Percentiles rank a stretch among this genome's conserved stretches.
Conservation (phyloP, 148 eudicot species). For the Suaeda aralocaspica region DNA sequence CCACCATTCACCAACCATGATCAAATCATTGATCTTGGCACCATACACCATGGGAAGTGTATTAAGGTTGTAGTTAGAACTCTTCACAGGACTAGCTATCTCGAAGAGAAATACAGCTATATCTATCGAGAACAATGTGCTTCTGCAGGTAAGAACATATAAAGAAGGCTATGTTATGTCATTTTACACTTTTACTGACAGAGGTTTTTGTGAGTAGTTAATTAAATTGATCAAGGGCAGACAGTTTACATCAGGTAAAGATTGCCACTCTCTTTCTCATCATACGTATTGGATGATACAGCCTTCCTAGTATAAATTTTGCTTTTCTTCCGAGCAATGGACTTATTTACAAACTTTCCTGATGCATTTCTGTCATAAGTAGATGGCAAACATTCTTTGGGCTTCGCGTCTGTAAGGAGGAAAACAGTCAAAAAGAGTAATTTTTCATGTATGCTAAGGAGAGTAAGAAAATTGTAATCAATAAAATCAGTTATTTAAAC, state of each 20-base stretch:
- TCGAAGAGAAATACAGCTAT: constrained; percentile 78
- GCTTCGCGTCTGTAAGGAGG: constrained; percentile 32
- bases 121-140: constrained; percentile 56
- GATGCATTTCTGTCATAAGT: constrained; percentile 25
- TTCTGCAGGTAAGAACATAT: constrained; percentile 43
- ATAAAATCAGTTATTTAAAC: too few relatives aligned
- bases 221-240: background rate
- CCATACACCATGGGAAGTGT: constrained; percentile 73
- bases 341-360: constrained; percentile 19
- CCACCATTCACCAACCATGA: constrained; percentile 88
- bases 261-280: constrained; percentile 44
- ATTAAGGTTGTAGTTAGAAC: constrained; percentile 49
- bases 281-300: constrained; percentile 12
- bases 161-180: background rate
- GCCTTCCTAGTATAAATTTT: constrained; percentile 22
- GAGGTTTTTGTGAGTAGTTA: background rate
- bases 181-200: too few relatives aligned
- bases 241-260: constrained; percentile 58
- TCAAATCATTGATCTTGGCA: constrained; percentile 79
- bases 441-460: background rate
- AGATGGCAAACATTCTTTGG: constrained; percentile 21
- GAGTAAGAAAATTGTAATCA: background rate
- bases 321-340: constrained; percentile 18
- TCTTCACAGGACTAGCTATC: constrained; percentile 71
- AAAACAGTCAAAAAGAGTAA: background rate